Evolutionary conservation across 768 basidiomycete species (phyloP), one percentile per base, ranked within the genome.

Genomic region (Trametopsis cervina): DNA sequence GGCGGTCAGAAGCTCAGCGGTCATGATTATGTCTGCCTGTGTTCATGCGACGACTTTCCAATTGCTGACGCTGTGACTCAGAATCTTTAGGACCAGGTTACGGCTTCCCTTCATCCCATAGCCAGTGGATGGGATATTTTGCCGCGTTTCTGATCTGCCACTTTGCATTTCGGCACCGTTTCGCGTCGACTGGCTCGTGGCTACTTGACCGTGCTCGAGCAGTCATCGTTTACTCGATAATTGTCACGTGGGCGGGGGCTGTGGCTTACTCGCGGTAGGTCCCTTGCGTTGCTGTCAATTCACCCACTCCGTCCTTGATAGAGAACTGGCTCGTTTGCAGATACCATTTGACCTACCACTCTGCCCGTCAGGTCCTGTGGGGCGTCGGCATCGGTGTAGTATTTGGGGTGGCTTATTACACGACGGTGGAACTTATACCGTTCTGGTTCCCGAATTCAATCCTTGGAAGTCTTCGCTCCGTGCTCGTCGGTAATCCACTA

Each of bases 61-160:
- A 33, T 7, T 15, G 27, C 4, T 24, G n/a, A 33, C 29, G 4
- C 6, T 15, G 40, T 33, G 40, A 10, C 39, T 10, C 57, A 83
- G 83, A 72, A 37, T 73, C 71, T 47, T 63, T 78, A 40, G 83
- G 81, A 17, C 75, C 75, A 46, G 89, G 89, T 12, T 91, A 89
- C 59, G 89, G 88, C 5, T 91, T 91, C 56, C 89, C 89, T 0
- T 90, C 89, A 0, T 89, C 87, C 12, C 89, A 92, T 59, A 88
- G 86, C 63, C 89, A 92, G 64, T 89, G 83, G 62, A 90, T 92
- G 89, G 89, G 80, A 13, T 92, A 86, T 65, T 91, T 92, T 54
- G 72, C 83, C 4, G 71, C 86, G 0, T 92, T 91, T 63, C 63
- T 91, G 38, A 59, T 81, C 37, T 79, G 83, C 58, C 89, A 92